Base-by-base conservation (phyloP, 2,329 filamentous ascomycete species). In the Claviceps cyperi region DNA sequence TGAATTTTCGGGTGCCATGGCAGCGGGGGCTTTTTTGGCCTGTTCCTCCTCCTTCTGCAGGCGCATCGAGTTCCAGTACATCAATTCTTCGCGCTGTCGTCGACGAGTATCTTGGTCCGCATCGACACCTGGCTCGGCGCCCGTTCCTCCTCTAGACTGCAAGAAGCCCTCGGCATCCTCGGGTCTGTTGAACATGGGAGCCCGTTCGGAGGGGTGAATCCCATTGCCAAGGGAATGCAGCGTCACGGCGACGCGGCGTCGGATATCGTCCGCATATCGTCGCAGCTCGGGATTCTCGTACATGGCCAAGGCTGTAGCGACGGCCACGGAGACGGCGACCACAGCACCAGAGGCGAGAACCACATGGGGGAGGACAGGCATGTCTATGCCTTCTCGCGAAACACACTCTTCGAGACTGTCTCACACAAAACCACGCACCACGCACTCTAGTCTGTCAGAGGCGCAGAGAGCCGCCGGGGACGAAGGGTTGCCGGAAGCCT, bases 141-240 rank as follows among this genome's bases (percentile, higher is more conserved):
- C 65, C 4, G 56, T 56, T 19, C 63, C 66, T 24, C 67, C 66
- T n/a, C 70, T 66, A 8, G 77, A 78, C 56, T 73, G 66, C 50
- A 81, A 60, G 59, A 83, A 83, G 8, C 78, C 80, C 50, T 82
- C 74, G 51, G 79, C 79, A 62, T 83, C 80, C 60, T 83, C 80
- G 48, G 80, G 80, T 13, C 80, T 69, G 61, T 83, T 83, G 64
- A 81, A 82, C 28, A 76, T 64, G 51, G 80, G 80, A 55, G 77
- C 67, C 32, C 67, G 64, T 43, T 64, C 58, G 51, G 70, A 64
- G 3, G 75, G 71, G 45, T 70, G 67, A 62, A 81, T 73, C 55
- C 70, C 72, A 51, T 83, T 77, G 52, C 78, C 76, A 28, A 82
- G 68, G 9, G 73, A 70, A 58, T 81, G 75, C 14, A 83, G 64